phyloP scores from a whole-genome alignment of 2,329 filamentous ascomycete genomes.

The Cladorrhinum sp. region DNA sequence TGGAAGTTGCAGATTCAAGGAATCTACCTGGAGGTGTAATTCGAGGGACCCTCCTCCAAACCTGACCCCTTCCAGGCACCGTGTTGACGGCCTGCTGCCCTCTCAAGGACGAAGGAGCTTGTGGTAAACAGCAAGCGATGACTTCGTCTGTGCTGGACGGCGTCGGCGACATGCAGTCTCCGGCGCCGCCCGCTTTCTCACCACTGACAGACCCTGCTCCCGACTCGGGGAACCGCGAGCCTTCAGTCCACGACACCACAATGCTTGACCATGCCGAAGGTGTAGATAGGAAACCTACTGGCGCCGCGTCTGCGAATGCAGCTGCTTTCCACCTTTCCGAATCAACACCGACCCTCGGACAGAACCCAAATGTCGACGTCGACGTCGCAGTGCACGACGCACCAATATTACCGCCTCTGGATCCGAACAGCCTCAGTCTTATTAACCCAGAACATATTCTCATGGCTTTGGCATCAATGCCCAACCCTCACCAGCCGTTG shows the following conservation, averaged over 20 bases:
- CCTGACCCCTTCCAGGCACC: background rate
- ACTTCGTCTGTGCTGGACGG: constrained; percentile 48
- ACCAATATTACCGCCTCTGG: constrained; percentile 3
- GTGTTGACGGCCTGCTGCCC: background rate
- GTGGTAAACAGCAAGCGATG: constrained; percentile 52
- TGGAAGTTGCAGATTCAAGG: background rate
- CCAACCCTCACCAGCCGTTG: constrained; percentile 10
- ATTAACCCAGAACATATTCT: constrained; percentile 33
- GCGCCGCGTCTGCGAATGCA: too few relatives aligned
- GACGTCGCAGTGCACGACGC: constrained; percentile 8
- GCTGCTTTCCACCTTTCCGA: too few relatives aligned
- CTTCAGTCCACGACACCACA: constrained; percentile 11
- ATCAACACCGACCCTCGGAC: too few relatives aligned
- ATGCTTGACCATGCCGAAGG: constrained; percentile 1
- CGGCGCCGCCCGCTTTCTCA: constrained; percentile 29
- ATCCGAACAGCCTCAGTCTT: background rate
- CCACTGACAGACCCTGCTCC: constrained; percentile 26
- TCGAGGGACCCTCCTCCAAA: background rate
- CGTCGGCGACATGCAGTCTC: constrained; percentile 25
- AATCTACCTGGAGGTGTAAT: too few relatives aligned
- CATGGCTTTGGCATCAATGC: constrained; percentile 41
- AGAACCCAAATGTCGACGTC: constrained; percentile 8
- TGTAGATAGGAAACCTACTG: background rate
- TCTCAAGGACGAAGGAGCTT: constrained; percentile 61
- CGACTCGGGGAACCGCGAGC: constrained; percentile 24